Evolutionary conservation across 148 eudicot genomes (phyloP), one percentile per base, ranked within the genome.

Genomic region (Diospyros lotus): DNA sequence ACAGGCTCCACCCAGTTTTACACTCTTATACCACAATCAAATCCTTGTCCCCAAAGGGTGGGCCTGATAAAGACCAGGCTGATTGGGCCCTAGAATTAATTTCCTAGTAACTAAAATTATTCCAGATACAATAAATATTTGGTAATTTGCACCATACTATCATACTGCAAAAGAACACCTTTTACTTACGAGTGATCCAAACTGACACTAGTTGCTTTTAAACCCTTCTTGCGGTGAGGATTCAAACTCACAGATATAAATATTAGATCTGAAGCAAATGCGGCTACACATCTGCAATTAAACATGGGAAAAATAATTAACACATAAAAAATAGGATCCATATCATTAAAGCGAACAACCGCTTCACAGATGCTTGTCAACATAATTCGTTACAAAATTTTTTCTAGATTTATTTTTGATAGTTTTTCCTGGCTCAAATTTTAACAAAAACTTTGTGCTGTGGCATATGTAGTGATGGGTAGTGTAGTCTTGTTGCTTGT

Each of bases 151-250:
- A 18, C 39, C 38, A 17, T 41, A 43, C 5, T 43, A 65, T 59
- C 11, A 73, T 28, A 62, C 51, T 3, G 52, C 55, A n/a, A 12
- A 64, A 76, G 64, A 66, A 59, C 64, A 15, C 13, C 10, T 55
- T 43, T 63, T 44, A 88, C 98, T 89, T 77, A 93, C 98, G 98
- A 81, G 77, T 96, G 99, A 82, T 93, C 96, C 71, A 96, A 80
- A 82, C 99, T 96, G 82, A 96, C 81, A 60, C 81, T 73, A 69
- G 85, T 64, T 51, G 84, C 78, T 86, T 86, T 88, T 75, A 86
- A 75, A 79, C 84, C 95, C 83, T 71, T 83, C 73, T 75, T 75
- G 13, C 97, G 88, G 78, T 96, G 99, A 82, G 99, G 99, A 79
- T 96, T 89, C 69, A 93, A 75, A 80, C 90, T 89, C 53, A 93